These are phyloP conservation scores for Debaryomyces fabryi DNA, from an alignment of 1,139 yeast genomes.

Conservation along the genomic window DNA sequence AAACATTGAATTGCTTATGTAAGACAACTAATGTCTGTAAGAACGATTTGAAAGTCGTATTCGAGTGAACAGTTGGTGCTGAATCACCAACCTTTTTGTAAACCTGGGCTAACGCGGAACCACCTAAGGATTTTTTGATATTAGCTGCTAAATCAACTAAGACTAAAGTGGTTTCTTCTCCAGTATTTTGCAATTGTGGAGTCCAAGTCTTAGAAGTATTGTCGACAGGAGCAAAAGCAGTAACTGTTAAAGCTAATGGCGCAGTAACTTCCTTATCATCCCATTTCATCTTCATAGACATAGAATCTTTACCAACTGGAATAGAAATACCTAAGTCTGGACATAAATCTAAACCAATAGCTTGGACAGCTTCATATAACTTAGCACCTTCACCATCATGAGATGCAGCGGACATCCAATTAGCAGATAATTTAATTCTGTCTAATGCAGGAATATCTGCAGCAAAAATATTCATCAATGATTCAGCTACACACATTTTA, in stretches of 20 bases:
- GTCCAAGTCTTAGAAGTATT: constrained; percentile 95
- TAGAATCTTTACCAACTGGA: constrained; percentile 98
- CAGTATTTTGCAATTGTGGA: constrained; percentile 63
- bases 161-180: constrained; percentile 64
- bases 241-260: constrained; percentile 88
- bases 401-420: constrained; percentile 99
- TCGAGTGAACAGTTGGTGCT: constrained; percentile 82
- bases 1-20: constrained; percentile 68
- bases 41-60: constrained; percentile 64
- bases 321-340: constrained; percentile 90
- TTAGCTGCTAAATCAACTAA: constrained; percentile 77
- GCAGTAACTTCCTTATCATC: constrained; percentile 89
- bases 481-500: constrained; percentile 94
- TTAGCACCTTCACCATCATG: constrained; percentile 96
- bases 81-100: constrained; percentile 81
- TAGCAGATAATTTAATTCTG: constrained; percentile 86
- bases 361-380: constrained; percentile 95
- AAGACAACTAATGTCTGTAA: constrained; percentile 68
- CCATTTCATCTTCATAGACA: constrained; percentile 99
- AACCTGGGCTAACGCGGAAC: constrained; percentile 94
- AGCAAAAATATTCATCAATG: constrained; percentile 84
- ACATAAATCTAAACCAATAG: constrained; percentile 91
- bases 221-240: constrained; percentile 88
- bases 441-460: constrained; percentile 82
- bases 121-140: constrained; percentile 71